Evolutionary conservation across 495 filamentous ascomycete species (phyloP).

Genomic region (Filosporella fistucella): DNA sequence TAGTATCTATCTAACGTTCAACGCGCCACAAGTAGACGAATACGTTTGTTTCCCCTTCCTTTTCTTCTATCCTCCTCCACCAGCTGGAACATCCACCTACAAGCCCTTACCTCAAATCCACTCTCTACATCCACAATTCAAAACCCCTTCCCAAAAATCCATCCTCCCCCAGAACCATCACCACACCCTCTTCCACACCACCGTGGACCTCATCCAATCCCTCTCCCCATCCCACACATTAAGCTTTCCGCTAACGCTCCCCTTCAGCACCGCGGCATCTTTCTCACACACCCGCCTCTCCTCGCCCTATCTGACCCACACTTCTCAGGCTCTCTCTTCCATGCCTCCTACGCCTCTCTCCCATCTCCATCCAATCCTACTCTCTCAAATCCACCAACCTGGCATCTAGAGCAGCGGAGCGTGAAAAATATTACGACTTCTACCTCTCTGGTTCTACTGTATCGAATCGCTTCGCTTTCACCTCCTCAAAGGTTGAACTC

Average conservation of each 20-base stretch:
- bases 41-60: slow-evolving; percentile 11
- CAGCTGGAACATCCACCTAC: too few relatives aligned
- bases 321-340: slow-evolving; percentile 15
- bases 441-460: slow-evolving; percentile 9
- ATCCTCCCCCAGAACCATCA: too few relatives aligned
- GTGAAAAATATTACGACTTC: slow-evolving; percentile 15
- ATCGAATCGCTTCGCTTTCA: slow-evolving; percentile 6
- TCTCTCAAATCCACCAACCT: slow-evolving; percentile 1
- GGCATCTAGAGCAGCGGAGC: slow-evolving; percentile 13
- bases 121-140: too few relatives aligned
- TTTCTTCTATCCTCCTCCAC: too few relatives aligned
- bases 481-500: too few relatives aligned
- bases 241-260: slow-evolving; percentile 2
- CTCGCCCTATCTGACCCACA: not conserved
- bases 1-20: slow-evolving; percentile 21
- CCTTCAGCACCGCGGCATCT: slow-evolving; percentile 19
- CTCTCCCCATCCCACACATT: not conserved
- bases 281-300: slow-evolving; percentile 14
- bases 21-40: slow-evolving; percentile 21
- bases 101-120: too few relatives aligned
- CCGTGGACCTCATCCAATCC: not conserved
- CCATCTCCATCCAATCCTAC: not conserved
- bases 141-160: too few relatives aligned
- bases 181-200: not conserved
- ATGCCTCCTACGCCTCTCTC: slow-evolving; percentile 12